Evolutionary conservation across 768 basidiomycete genomes (phyloP).

Genomic region (Auricularia sp.): DNA sequence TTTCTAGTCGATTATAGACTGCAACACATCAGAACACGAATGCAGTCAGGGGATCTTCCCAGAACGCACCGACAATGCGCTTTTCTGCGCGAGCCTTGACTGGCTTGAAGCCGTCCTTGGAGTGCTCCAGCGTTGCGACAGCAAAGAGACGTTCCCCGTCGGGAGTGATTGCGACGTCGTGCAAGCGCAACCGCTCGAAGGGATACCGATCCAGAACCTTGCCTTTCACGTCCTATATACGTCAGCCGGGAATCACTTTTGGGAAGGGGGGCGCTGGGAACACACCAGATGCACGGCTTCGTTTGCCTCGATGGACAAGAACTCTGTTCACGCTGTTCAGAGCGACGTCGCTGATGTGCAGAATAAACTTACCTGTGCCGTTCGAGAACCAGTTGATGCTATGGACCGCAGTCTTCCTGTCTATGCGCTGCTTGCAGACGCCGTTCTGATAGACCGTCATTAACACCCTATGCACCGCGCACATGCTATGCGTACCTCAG

Average conservation of each 20-base stretch:
- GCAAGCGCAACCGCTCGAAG: slow-evolving; percentile 52
- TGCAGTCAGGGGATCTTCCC: no score
- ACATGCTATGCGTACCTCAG: slow-evolving; percentile 10
- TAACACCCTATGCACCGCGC: slow-evolving; percentile 1
- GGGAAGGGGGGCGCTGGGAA: neutral
- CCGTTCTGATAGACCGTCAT: slow-evolving; percentile 38
- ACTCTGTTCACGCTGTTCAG: slow-evolving; percentile 30
- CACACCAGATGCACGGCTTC: slow-evolving; percentile 20
- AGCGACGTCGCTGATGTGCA: neutral
- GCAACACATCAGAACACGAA: neutral
- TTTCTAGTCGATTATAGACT: slow-evolving; percentile 63
- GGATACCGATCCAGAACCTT: slow-evolving; percentile 48
- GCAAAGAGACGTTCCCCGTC: slow-evolving; percentile 55
- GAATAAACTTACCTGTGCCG: slow-evolving; percentile 25
- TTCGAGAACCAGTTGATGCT: slow-evolving; percentile 60
- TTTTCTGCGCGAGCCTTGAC: slow-evolving; percentile 65
- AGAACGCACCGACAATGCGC: slow-evolving; percentile 36
- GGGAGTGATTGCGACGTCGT: slow-evolving; percentile 62
- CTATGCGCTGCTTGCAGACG: slow-evolving; percentile 57
- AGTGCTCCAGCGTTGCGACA: slow-evolving; percentile 57
- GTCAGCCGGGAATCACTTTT: neutral
- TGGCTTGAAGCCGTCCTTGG: slow-evolving; percentile 52
- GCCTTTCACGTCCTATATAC: slow-evolving; percentile 30
- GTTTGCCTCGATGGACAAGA: slow-evolving; percentile 61
- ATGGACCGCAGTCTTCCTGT: slow-evolving; percentile 45